These are phyloP conservation scores for Penicillium sp. DNA, from an alignment of 2,329 filamentous ascomycete species.

Conservation along the genomic window DNA sequence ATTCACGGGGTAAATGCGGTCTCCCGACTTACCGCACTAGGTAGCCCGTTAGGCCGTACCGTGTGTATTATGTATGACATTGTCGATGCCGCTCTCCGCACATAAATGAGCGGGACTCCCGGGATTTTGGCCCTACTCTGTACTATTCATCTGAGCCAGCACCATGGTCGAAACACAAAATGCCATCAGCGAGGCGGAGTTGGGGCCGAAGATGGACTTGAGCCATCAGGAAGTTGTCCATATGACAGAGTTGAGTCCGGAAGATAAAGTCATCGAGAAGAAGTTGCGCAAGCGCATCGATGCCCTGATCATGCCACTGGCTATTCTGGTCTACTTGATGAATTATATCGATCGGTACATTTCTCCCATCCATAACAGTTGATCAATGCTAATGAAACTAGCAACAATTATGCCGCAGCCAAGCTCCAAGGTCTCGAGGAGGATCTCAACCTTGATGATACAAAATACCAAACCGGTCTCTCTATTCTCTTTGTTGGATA, in stretches of 20 bases:
- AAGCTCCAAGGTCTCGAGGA: slow-evolving; percentile 43
- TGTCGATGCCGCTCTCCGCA: background rate
- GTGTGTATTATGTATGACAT: background rate
- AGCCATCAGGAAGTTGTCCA: slow-evolving; percentile 22
- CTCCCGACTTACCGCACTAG: background rate
- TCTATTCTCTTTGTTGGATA: slow-evolving; percentile 47
- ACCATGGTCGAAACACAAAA: slow-evolving; percentile 11
- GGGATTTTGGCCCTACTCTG: background rate
- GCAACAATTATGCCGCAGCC: slow-evolving; percentile 49
- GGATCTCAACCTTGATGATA: slow-evolving; percentile 35
- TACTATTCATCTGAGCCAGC: background rate
- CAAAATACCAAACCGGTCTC: slow-evolving; percentile 43
- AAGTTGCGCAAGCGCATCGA: slow-evolving; percentile 40
- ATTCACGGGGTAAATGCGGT: slow-evolving; percentile 11
- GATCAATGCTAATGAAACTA: slow-evolving; percentile 5
- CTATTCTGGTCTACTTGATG: slow-evolving; percentile 42
- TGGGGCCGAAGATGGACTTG: slow-evolving; percentile 21
- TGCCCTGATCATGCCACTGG: slow-evolving; percentile 38
- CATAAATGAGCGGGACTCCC: slow-evolving; percentile 1
- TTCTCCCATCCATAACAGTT: background rate
- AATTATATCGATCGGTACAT: slow-evolving; percentile 44
- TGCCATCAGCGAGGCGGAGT: slow-evolving; percentile 16
- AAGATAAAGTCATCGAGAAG: slow-evolving; percentile 39
- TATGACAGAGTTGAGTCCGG: slow-evolving; percentile 19
- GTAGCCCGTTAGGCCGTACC: no score